Evolutionary conservation across 306 rosid species (phyloP).

Genomic region (Sphenostylis stenocarpa): DNA sequence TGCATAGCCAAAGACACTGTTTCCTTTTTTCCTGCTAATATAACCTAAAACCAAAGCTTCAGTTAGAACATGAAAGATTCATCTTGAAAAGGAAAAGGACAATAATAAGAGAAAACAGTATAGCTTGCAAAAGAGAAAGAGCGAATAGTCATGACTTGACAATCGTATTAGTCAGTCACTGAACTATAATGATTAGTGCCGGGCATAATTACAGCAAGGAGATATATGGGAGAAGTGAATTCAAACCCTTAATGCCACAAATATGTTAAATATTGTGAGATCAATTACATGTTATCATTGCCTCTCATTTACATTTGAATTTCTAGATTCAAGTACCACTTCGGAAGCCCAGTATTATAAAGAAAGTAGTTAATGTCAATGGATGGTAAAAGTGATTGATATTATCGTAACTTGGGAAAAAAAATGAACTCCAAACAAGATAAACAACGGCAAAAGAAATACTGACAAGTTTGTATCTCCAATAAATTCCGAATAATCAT

Average conservation of each 20-base stretch:
- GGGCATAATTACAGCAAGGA: not conserved
- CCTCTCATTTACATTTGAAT: not conserved
- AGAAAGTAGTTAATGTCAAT: not conserved
- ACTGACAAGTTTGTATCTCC: not conserved
- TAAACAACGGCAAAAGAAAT: not conserved
- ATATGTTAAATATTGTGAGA: not conserved
- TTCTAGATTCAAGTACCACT: not conserved
- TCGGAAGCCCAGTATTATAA: not conserved
- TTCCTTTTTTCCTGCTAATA: conserved; percentile 88
- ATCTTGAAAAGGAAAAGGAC: not conserved
- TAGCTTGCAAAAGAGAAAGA: not conserved
- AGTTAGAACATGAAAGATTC: conserved; percentile 23
- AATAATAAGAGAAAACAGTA: not conserved
- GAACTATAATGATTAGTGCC: not conserved
- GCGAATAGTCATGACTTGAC: not conserved
- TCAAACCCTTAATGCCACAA: not conserved
- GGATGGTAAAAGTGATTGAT: not conserved
- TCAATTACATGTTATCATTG: not conserved
- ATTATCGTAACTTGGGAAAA: not conserved
- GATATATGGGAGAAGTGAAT: not conserved
- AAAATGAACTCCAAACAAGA: not conserved
- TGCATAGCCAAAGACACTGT: conserved; percentile 66
- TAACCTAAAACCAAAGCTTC: conserved; percentile 68
- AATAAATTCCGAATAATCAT: not conserved
- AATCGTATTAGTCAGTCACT: not conserved